Percentiles rank a stretch among this genome's conserved stretches.
phyloP scores from a whole-genome alignment of 1,139 yeast species.

The Geotrichum bryndzae region DNA sequence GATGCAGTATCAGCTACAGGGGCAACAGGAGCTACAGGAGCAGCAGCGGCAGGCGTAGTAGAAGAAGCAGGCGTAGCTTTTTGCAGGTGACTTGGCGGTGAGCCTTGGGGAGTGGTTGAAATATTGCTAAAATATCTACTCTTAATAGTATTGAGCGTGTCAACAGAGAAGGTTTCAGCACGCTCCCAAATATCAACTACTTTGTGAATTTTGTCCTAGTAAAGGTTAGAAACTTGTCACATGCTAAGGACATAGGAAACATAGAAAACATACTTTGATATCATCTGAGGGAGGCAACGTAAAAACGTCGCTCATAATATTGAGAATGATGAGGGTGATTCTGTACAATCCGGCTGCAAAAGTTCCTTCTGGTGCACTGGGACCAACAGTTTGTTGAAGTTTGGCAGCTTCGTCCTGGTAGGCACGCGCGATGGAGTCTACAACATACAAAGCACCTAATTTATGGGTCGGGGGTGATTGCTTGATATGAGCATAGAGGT shows the following conservation, averaged over 20 bases:
- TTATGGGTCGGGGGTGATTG: slow-evolving; percentile 75
- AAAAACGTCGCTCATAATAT: slow-evolving; percentile 32
- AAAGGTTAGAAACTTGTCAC: slow-evolving; percentile 20
- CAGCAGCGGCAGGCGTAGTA: slow-evolving; percentile 17
- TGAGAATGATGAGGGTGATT: slow-evolving; percentile 32
- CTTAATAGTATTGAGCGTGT: slow-evolving; percentile 50
- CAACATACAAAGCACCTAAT: slow-evolving; percentile 82
- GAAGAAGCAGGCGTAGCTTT: slow-evolving; percentile 33
- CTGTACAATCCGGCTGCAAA: slow-evolving; percentile 63
- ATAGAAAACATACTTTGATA: slow-evolving; percentile 23
- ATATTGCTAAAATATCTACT: slow-evolving; percentile 45
- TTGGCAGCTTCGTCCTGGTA: slow-evolving; percentile 70
- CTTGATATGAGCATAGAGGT: slow-evolving; percentile 62
- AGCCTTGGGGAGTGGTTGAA: slow-evolving; percentile 46
- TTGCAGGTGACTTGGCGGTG: slow-evolving; percentile 27
- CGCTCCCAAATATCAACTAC: slow-evolving; percentile 90
- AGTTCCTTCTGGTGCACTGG: slow-evolving; percentile 56
- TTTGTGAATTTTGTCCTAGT: slow-evolving; percentile 65
- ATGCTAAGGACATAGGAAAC: slow-evolving; percentile 35
- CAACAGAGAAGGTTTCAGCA: slow-evolving; percentile 66
- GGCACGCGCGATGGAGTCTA: slow-evolving; percentile 87
- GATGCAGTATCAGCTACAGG: slow-evolving; percentile 35
- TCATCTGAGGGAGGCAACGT: slow-evolving; percentile 26
- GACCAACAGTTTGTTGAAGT: slow-evolving; percentile 41
- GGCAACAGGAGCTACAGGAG: slow-evolving; percentile 17